Evolutionary conservation across 495 filamentous ascomycete genomes (phyloP).

Genomic region (Penicillium coprophilum): DNA sequence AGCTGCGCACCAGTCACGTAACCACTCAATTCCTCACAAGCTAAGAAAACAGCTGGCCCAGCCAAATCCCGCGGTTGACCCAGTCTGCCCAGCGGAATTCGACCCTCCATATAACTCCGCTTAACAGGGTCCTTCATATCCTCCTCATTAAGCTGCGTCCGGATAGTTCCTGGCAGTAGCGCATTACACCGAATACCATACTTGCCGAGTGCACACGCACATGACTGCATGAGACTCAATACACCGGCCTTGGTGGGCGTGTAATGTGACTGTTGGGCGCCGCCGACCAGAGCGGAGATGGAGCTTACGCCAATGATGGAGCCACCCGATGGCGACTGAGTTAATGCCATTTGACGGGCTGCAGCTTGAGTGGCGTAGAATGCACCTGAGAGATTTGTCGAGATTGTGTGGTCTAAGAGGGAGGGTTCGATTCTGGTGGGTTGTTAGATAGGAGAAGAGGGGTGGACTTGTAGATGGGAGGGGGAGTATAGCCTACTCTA

Average conservation of each 20-base stretch:
- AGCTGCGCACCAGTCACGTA: conserved; percentile 84
- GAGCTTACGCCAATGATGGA: conserved; percentile 80
- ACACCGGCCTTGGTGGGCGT: conserved; percentile 91
- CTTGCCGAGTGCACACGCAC: conserved; percentile 73
- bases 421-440: conserved; percentile 50
- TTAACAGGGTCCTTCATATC: conserved; percentile 69
- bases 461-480: background rate
- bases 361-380: conserved; percentile 86
- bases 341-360: conserved; percentile 69
- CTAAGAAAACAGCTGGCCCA: conserved; percentile 85
- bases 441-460: conserved; percentile 1
- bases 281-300: conserved; percentile 84
- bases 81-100: conserved; percentile 77
- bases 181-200: conserved; percentile 83
- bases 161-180: conserved; percentile 79
- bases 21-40: conserved; percentile 69
- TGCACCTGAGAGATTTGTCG: conserved; percentile 80
- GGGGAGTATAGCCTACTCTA: conserved; percentile 50
- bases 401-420: conserved; percentile 63
- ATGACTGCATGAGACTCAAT: conserved; percentile 79
- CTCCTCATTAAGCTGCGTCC: conserved; percentile 82
- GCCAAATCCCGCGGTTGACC: conserved; percentile 69
- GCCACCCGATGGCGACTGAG: conserved; percentile 62
- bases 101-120: conserved; percentile 76
- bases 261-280: conserved; percentile 78